phyloP scores from a whole-genome alignment of 768 basidiomycete species.

The Panaeolus papilionaceus region DNA sequence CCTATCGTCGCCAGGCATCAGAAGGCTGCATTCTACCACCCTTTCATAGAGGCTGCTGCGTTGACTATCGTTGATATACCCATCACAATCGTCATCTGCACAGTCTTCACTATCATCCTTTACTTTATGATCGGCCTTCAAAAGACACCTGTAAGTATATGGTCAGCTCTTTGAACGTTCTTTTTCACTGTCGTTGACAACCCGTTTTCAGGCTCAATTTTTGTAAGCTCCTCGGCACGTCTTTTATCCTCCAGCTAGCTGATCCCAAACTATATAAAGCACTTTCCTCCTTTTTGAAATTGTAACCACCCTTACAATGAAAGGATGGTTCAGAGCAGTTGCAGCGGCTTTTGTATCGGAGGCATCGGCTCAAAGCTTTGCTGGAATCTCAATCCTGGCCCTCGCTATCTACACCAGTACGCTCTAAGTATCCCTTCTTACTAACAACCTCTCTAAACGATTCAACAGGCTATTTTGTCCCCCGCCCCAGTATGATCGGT shows the following conservation, averaged over 20 bases:
- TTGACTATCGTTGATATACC: slow-evolving; percentile 68
- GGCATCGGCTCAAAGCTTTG: slow-evolving; percentile 66
- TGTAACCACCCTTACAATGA: slow-evolving; percentile 67
- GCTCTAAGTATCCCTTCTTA: slow-evolving; percentile 34
- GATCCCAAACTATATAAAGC: slow-evolving; percentile 34
- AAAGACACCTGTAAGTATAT: slow-evolving; percentile 39
- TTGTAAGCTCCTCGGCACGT: slow-evolving; percentile 53
- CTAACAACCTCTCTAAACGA: slow-evolving; percentile 51
- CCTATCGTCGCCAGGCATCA: slow-evolving; percentile 64
- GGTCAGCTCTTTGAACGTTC: background rate
- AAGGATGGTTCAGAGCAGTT: slow-evolving; percentile 76
- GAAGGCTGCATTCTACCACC: slow-evolving; percentile 64
- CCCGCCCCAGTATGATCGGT: slow-evolving; percentile 69
- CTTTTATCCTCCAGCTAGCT: too few species aligned
- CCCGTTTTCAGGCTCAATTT: slow-evolving; percentile 46
- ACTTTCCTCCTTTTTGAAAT: slow-evolving; percentile 65
- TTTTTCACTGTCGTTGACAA: background rate
- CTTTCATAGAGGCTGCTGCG: slow-evolving; percentile 49
- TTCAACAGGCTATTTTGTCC: slow-evolving; percentile 49
- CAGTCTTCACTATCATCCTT: slow-evolving; percentile 53
- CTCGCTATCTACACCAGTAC: slow-evolving; percentile 39
- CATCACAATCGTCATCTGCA: slow-evolving; percentile 52
- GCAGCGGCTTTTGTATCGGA: slow-evolving; percentile 66
- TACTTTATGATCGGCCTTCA: slow-evolving; percentile 74
- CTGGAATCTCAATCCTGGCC: slow-evolving; percentile 45